Evolutionary conservation across 2,329 filamentous ascomycete genomes (phyloP).

Genomic region (Ceratocystis eucalypticola): DNA sequence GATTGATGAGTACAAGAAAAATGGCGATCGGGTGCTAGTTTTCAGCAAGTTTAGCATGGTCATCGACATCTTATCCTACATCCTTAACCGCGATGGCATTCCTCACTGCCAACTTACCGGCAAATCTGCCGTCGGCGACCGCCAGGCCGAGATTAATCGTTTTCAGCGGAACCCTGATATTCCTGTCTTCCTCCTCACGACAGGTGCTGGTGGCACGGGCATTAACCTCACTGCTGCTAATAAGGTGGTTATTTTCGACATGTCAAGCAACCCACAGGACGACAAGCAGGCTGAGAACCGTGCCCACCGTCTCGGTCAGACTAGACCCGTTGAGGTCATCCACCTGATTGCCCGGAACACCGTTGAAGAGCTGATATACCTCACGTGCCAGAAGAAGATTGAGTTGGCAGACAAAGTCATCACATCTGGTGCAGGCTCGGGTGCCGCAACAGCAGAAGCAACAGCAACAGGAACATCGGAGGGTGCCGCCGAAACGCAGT

Average conservation of each 20-base stretch:
- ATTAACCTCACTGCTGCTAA: constrained; percentile 94
- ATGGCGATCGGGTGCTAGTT: constrained; percentile 75
- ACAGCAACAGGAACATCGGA: not conserved
- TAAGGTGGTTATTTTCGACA: constrained; percentile 95
- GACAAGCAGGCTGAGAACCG: constrained; percentile 98
- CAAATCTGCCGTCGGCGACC: constrained; percentile 63
- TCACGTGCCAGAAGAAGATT: constrained; percentile 82
- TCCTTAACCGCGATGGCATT: constrained; percentile 59
- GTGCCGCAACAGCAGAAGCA: constrained; percentile 41
- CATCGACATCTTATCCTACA: constrained; percentile 77
- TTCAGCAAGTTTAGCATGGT: constrained; percentile 91
- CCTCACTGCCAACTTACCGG: constrained; percentile 79
- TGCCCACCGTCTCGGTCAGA: constrained; percentile 88
- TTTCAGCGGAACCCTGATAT: constrained; percentile 67
- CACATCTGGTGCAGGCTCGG: constrained; percentile 47
- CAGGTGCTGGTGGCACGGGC: constrained; percentile 87
- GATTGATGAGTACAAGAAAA: constrained; percentile 56
- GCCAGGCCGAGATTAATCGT: constrained; percentile 76
- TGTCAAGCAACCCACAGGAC: constrained; percentile 94
- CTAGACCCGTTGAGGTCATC: constrained; percentile 77
- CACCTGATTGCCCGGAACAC: constrained; percentile 67
- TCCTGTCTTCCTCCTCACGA: constrained; percentile 83
- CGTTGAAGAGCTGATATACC: constrained; percentile 87
- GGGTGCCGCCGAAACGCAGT: constrained; percentile 3
- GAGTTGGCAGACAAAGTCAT: constrained; percentile 57